Evolutionary conservation across 495 filamentous ascomycete genomes (phyloP).

Genomic region (Penicillium antarcticum): DNA sequence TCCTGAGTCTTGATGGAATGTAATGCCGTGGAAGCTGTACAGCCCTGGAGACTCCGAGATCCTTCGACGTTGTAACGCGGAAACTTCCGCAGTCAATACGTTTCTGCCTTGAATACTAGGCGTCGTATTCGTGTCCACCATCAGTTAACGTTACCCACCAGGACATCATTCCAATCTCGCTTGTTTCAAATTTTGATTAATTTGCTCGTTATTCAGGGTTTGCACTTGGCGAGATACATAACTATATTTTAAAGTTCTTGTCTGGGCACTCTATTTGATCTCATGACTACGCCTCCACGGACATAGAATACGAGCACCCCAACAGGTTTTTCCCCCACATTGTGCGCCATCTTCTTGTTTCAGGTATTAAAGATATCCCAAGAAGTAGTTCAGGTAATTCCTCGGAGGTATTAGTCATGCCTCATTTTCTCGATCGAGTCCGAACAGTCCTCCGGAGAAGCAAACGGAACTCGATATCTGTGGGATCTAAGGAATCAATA

Average conservation of each 20-base stretch:
- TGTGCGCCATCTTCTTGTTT: no score
- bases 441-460: slow-evolving; percentile 13
- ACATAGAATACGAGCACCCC: background rate
- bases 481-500: slow-evolving; percentile 3
- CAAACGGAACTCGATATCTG: slow-evolving; percentile 2
- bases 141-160: background rate
- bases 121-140: background rate
- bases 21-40: no score
- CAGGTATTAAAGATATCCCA: background rate
- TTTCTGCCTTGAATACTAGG: background rate
- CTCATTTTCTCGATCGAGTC: slow-evolving; percentile 15
- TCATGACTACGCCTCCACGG: background rate
- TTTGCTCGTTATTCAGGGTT: background rate
- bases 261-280: background rate
- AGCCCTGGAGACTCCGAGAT: no score
- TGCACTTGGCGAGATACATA: no score
- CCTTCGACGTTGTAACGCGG: no score
- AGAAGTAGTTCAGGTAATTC: background rate
- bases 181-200: background rate
- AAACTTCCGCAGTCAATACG: background rate
- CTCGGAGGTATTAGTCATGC: slow-evolving; percentile 4
- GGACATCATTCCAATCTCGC: slow-evolving; percentile 1
- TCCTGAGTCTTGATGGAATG: no score
- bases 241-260: background rate
- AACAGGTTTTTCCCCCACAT: no score